Evolutionary conservation across 768 basidiomycete species (phyloP).

Genomic region (Leccinum broughii): DNA sequence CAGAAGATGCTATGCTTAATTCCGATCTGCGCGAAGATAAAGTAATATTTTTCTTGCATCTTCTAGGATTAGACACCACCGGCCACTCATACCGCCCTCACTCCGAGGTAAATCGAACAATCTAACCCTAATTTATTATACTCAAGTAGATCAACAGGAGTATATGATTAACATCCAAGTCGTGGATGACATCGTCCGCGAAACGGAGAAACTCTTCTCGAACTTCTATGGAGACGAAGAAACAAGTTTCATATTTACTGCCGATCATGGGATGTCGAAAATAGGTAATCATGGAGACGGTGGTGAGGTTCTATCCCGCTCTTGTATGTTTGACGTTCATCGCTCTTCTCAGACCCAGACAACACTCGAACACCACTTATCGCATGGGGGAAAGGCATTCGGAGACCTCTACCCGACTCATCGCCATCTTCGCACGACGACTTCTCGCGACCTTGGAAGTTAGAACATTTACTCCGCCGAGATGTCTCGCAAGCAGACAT

Average conservation of each 20-base stretch:
- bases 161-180: constrained; percentile 84
- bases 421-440: constrained; percentile 63
- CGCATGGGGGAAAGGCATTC: constrained; percentile 78
- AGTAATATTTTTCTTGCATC: constrained; percentile 79
- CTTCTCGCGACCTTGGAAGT: constrained; percentile 65
- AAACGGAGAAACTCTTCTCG: constrained; percentile 59
- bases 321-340: constrained; percentile 7
- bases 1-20: constrained; percentile 48
- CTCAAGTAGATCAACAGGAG: constrained; percentile 47
- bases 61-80: constrained; percentile 83
- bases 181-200: constrained; percentile 71
- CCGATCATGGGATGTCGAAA: constrained; percentile 88
- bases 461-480: constrained; percentile 57
- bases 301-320: constrained; percentile 42
- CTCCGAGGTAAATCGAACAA: constrained; percentile 55
- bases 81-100: constrained; percentile 86
- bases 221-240: constrained; percentile 68
- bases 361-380: constrained; percentile 85
- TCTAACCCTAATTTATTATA: neutral
- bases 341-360: constrained; percentile 66
- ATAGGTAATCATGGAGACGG: constrained; percentile 92
- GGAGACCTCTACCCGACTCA: constrained; percentile 62
- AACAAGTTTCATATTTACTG: constrained; percentile 79
- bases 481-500: constrained; percentile 88
- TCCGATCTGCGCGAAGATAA: constrained; percentile 54